Base-by-base conservation (phyloP, 1,139 yeast genomes). In the Suhomyces panamericanus region DNA sequence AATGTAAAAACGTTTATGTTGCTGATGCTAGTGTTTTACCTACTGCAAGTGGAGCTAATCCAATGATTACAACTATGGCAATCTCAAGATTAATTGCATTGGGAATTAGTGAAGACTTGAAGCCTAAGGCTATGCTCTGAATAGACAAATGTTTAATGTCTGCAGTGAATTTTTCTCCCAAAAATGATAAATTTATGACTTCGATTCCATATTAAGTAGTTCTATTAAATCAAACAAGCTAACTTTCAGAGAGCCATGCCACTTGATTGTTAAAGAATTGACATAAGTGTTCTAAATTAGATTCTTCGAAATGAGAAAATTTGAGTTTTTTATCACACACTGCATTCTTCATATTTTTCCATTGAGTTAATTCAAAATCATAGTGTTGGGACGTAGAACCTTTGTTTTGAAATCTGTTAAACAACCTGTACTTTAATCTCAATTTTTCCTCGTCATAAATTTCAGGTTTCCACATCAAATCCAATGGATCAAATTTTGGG, bases 11-110 rank as follows among this genome's bases (percentile, higher is more conserved):
- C 53, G 68, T 81, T 35, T 77, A 70, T 52, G 76, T 81, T 27
- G 82, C 83, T 3, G 86, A 80, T 59, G 75, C 83, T 5, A 76
- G 82, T 56, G 73, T 70, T 9, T 62, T 80, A 65, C 85, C 85
- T 6, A 68, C 81, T 6, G 85, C 85, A 1, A 72, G 80, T 46
- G 85, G 86, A 8, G 83, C 75, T 30, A 80, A 80, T 52, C 85
- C 78, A n/a, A 74, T 73, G 78, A 60, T 74, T 27, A 47, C 73
- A 4, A 69, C 73, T 11, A 67, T 74, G 75, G 57, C 78, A 2
- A 44, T 72, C 47, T 68, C 78, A 3, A 62, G 77, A 46, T 63
- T 67, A 40, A 59, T 72, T 39, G 66, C 73, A 1, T 57, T 64
- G 36, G 72, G 62, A 12, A 57, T 74, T 41, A 63, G 59, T 24